Evolutionary conservation across 257 asterid species (phyloP).

Genomic region (Perilla frutescens): DNA sequence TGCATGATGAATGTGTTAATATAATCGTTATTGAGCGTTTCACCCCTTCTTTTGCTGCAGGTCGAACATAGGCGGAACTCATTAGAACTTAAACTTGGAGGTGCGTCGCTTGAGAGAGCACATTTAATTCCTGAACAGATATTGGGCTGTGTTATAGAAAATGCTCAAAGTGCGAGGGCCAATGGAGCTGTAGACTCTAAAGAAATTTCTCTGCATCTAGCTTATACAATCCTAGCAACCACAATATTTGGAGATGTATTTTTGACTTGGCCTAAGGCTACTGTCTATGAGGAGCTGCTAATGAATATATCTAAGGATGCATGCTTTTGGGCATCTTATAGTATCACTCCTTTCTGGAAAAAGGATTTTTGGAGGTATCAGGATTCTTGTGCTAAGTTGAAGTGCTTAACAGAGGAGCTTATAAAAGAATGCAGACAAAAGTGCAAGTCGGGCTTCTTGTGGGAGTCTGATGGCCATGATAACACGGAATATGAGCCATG

Average conservation of each 20-base stretch:
- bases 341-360: conserved; percentile 52
- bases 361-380: conserved; percentile 46
- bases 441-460: conserved; percentile 34
- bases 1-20: neutral
- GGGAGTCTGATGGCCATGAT: conserved; percentile 33
- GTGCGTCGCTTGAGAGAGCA: conserved; percentile 43
- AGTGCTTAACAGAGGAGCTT: conserved; percentile 48
- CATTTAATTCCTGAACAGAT: conserved; percentile 40
- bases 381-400: conserved; percentile 45
- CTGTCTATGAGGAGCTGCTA: conserved; percentile 45
- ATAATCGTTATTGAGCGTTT: neutral
- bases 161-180: conserved; percentile 32
- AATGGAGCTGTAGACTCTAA: conserved; percentile 45
- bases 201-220: conserved; percentile 45
- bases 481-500: conserved; percentile 39
- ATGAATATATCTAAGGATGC: conserved; percentile 51
- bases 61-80: conserved; percentile 47
- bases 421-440: conserved; percentile 40
- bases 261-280: conserved; percentile 52
- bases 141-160: conserved; percentile 38
- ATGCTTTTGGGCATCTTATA: conserved; percentile 50
- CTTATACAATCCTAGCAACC: conserved; percentile 47
- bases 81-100: conserved; percentile 43
- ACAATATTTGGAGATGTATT: conserved; percentile 51
- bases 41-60: conserved; percentile 31